Evolutionary conservation across 306 rosid species (phyloP).

Genomic region (Notholithocarpus densiflorus): DNA sequence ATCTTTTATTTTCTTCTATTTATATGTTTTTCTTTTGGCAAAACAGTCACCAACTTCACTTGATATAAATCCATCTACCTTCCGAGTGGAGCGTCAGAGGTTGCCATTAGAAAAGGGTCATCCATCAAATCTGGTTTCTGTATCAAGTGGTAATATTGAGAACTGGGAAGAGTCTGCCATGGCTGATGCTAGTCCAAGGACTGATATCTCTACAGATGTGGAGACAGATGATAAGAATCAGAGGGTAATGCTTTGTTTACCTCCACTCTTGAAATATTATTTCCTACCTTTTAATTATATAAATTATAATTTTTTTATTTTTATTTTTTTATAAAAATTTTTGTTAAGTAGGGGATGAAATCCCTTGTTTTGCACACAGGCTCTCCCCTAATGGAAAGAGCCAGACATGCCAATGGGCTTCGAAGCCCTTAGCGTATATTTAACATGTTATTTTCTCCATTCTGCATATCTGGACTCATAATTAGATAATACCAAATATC

Average conservation of each 20-base stretch:
- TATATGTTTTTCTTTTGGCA: conserved; percentile 11
- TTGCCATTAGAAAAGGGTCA: conserved; percentile 42
- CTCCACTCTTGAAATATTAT: conserved; percentile 9
- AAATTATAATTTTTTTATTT: not conserved
- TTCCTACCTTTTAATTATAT: conserved; percentile 5
- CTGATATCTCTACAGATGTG: conserved; percentile 95
- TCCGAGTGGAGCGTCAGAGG: conserved; percentile 25
- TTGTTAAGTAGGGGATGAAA: too few species aligned
- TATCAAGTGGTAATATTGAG: conserved; percentile 36
- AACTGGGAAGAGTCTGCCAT: conserved; percentile 54
- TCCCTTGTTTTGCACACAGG: too few species aligned
- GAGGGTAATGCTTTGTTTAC: conserved; percentile 50
- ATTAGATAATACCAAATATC: conserved; percentile 3
- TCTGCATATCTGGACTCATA: not conserved
- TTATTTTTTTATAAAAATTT: too few species aligned
- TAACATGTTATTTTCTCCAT: not conserved
- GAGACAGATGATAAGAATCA: conserved; percentile 92
- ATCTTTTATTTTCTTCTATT: conserved; percentile 3
- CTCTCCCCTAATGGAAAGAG: too few species aligned
- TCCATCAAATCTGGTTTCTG: conserved; percentile 36
- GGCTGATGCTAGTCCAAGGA: conserved; percentile 97
- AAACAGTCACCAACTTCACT: conserved; percentile 35
- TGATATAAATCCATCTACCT: conserved; percentile 29
- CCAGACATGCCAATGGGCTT: too few species aligned
- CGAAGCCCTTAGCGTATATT: too few species aligned